phyloP scores from a whole-genome alignment of 2,329 filamentous ascomycete species.

The Fusarium compactum region DNA sequence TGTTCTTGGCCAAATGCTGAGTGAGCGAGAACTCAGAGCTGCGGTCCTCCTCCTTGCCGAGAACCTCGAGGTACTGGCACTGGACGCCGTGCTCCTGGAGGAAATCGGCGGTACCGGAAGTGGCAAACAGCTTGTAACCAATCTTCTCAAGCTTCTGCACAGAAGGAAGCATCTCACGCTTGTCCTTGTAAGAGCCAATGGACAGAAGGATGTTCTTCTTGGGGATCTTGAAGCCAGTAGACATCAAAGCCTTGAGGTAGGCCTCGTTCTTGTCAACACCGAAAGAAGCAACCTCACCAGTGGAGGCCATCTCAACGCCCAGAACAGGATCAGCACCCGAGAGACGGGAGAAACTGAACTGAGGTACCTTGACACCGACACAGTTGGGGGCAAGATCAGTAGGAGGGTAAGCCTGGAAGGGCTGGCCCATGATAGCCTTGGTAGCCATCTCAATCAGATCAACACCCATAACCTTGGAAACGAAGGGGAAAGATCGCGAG shows the following conservation, averaged over 20 bases:
- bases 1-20: slow-evolving; percentile 95
- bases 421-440: slow-evolving; percentile 91
- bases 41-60: slow-evolving; percentile 83
- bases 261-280: slow-evolving; percentile 97
- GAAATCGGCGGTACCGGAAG: slow-evolving; percentile 96
- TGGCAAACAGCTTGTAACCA: slow-evolving; percentile 96
- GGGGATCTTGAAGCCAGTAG: slow-evolving; percentile 95
- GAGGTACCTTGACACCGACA: slow-evolving; percentile 96
- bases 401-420: slow-evolving; percentile 84
- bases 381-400: slow-evolving; percentile 81
- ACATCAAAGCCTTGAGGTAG: slow-evolving; percentile 94
- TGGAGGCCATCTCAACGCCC: slow-evolving; percentile 99
- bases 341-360: slow-evolving; percentile 98
- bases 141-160: slow-evolving; percentile 89
- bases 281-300: slow-evolving; percentile 97
- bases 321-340: slow-evolving; percentile 96
- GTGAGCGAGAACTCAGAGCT: slow-evolving; percentile 97
- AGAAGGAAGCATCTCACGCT: slow-evolving; percentile 95
- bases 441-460: slow-evolving; percentile 99
- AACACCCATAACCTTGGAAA: slow-evolving; percentile 98
- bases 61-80: slow-evolving; percentile 92
- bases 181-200: slow-evolving; percentile 97
- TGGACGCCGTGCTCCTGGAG: slow-evolving; percentile 91
- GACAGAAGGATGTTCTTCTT: slow-evolving; percentile 96
- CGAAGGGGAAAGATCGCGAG: slow-evolving; percentile 96